Evolutionary conservation across 768 basidiomycete genomes (phyloP).

Genomic region (Crepidotus variabilis): DNA sequence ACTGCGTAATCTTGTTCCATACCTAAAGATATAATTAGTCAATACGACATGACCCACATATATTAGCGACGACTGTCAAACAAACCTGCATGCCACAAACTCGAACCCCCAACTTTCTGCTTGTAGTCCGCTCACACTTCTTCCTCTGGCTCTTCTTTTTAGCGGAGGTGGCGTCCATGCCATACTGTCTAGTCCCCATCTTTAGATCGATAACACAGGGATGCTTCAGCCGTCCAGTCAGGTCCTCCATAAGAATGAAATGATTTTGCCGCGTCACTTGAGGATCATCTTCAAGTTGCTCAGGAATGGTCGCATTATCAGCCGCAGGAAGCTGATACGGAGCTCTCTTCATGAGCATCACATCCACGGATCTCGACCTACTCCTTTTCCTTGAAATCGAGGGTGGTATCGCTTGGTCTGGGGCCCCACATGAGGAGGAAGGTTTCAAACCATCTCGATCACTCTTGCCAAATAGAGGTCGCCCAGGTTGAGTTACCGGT

Average conservation of each 20-base stretch:
- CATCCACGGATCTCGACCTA: constrained; percentile 39
- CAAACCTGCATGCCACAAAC: constrained; percentile 99
- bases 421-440: neutral
- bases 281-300: constrained; percentile 31
- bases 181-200: constrained; percentile 99
- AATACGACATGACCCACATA: constrained; percentile 5
- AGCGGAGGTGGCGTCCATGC: constrained; percentile 84
- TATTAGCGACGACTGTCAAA: constrained; percentile 8
- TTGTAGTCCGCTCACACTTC: constrained; percentile 96
- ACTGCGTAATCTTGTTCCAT: constrained; percentile 83
- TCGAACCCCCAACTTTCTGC: constrained; percentile 83
- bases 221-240: constrained; percentile 86
- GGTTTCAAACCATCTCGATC: neutral
- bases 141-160: constrained; percentile 99
- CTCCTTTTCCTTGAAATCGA: constrained; percentile 31
- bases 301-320: constrained; percentile 29
- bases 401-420: constrained; percentile 1
- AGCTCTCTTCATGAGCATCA: constrained; percentile 22
- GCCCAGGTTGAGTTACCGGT: neutral
- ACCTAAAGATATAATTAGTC: constrained; percentile 49
- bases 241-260: constrained; percentile 98
- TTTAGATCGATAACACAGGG: constrained; percentile 98
- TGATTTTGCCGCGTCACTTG: constrained; percentile 85
- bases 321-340: constrained; percentile 22
- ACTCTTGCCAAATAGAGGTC: constrained; percentile 9